Conservation (phyloP, 2,329 filamentous ascomycete species). For the Chalaropsis ovoidea region DNA sequence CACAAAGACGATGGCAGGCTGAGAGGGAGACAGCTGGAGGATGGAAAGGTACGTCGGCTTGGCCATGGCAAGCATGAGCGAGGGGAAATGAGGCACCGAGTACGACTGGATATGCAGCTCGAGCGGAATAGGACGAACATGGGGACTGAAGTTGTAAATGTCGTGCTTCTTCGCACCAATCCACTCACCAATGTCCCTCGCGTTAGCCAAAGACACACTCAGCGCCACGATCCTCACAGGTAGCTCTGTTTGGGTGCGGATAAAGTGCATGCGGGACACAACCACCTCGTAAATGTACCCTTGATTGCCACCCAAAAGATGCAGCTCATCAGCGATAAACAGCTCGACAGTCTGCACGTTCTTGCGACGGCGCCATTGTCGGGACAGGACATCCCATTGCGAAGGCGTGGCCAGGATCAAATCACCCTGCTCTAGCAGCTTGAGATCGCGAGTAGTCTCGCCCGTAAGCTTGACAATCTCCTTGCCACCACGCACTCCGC, state of each 20-base stretch:
- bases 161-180: slow-evolving; percentile 96
- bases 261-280: slow-evolving; percentile 96
- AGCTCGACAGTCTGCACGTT: slow-evolving; percentile 84
- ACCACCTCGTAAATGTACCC: slow-evolving; percentile 93
- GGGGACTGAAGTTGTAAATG: slow-evolving; percentile 96
- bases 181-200: slow-evolving; percentile 92
- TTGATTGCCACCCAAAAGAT: slow-evolving; percentile 75
- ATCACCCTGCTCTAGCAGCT: slow-evolving; percentile 76
- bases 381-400: slow-evolving; percentile 92
- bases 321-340: slow-evolving; percentile 90
- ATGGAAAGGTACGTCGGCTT: slow-evolving; percentile 87
- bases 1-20: slow-evolving; percentile 85
- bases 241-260: slow-evolving; percentile 76
- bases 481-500: slow-evolving; percentile 67
- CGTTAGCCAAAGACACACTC: slow-evolving; percentile 85
- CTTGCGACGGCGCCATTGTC: slow-evolving; percentile 94
- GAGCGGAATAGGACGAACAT: slow-evolving; percentile 76
- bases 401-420: slow-evolving; percentile 82
- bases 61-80: slow-evolving; percentile 96
- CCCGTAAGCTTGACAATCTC: slow-evolving; percentile 87
- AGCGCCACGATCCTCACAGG: slow-evolving; percentile 79
- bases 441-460: slow-evolving; percentile 82
- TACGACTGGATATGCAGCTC: slow-evolving; percentile 94
- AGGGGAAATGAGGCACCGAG: slow-evolving; percentile 91
- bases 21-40: slow-evolving; percentile 74